Evolutionary conservation across 2,329 filamentous ascomycete species (phyloP), one percentile per base, ranked within the genome.

Genomic region (Kalmusia sp.): DNA sequence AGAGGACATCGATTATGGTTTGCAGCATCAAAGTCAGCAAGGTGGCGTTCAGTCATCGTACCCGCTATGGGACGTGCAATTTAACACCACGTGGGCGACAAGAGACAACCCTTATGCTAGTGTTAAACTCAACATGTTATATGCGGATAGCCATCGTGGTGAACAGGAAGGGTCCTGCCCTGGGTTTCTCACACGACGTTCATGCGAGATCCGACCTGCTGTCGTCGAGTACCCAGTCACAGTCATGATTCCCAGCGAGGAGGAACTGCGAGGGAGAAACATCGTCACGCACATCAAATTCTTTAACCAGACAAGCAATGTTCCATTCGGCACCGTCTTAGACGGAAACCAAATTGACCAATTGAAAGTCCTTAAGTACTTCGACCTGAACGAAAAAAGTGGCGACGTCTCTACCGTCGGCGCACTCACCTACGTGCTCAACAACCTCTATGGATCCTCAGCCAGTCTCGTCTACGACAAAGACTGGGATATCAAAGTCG

Each of bases 251-350:
- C 64, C 64, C 8, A 65, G 62, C 4, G 28, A 65, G 39, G 60
- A 66, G 45, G 63, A 66, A 28, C 41, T 66, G 0, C 14, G 43
- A 0, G 63, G 62, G 2, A 38, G 15, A 2, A 66, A 66, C 15
- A 66, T 66, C 14, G 63, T 66, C 14, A 61, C 56, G 0, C 62
- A 67, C 30, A 35, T 65, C 38, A 65, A 65, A 19, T 67, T 67
- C 51, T 65, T 51, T 46, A 51, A 59, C 6, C 48, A 64, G 27
- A 39, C 30, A 11, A 14, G 9, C 14, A 52, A 55, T 15, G 25
- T 9, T 47, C 31, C 51, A 2, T 49, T 62, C 9, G 40, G 49
- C 28, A 27, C 53, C 2, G 33, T 52, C 2, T 37, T 67, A 3
- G 24, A 48, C 3, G 35, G 38, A 1, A 38, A 47, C 6, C 62